A percentile compares a stretch with the other conserved stretches of the same genome.
Evolutionary conservation across 176 grass and related monocot genomes (phyloP).

Genomic region (Carex cristatella): DNA sequence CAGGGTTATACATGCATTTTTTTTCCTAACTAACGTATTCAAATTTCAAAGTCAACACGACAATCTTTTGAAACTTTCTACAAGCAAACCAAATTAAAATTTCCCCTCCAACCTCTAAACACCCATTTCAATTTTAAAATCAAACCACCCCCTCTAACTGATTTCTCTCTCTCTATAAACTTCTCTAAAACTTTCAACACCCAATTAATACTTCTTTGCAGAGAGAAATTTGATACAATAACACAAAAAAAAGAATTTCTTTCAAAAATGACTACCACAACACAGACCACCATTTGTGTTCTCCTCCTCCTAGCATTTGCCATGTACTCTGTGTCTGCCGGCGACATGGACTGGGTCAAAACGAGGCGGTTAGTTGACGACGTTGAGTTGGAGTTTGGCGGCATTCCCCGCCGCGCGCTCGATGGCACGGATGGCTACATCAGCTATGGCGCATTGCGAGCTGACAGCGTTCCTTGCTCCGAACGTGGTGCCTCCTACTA

Average conservation of each 20-base stretch:
- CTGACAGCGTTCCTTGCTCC: slow-evolving; percentile 27
- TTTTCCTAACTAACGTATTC: not conserved
- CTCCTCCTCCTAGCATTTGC: not conserved
- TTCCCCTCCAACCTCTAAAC: not conserved
- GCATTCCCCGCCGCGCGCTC: not conserved
- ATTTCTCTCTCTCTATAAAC: not conserved
- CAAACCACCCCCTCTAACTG: not conserved
- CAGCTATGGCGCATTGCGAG: slow-evolving; percentile 43
- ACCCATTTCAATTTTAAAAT: not conserved
- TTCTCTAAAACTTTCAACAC: not conserved
- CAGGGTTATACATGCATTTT: not conserved
- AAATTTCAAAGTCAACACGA: slow-evolving; percentile 11
- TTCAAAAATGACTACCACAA: not conserved
- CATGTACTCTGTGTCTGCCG: not conserved
- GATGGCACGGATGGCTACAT: slow-evolving; percentile 35
- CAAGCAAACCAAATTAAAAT: not conserved
- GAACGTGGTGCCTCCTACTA: slow-evolving; percentile 54
- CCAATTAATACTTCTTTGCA: not conserved
- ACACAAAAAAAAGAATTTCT: not conserved
- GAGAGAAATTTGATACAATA: not conserved
- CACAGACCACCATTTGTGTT: not conserved
- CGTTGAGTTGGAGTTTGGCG: not conserved
- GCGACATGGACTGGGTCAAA: not conserved
- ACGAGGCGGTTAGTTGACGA: not conserved
- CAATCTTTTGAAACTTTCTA: slow-evolving; percentile 1